Percentiles rank a stretch among this genome's conserved stretches.
Evolutionary conservation across 805 yeast species (phyloP).

Genomic region (Wickerhamomyces sydowiorum): DNA sequence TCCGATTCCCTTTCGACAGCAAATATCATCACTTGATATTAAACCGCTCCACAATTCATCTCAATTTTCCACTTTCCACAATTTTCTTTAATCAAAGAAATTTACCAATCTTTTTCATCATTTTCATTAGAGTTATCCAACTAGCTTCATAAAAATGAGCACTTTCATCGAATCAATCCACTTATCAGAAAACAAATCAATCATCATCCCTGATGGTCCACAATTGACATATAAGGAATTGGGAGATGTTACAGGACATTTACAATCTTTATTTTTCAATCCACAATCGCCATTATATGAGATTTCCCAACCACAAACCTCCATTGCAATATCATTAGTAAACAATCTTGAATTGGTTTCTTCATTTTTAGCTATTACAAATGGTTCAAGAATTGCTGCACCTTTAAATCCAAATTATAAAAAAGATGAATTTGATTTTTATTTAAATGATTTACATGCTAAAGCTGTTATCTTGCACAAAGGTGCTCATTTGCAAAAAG

Average conservation of each 20-base stretch:
- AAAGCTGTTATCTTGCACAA: constrained; percentile 52
- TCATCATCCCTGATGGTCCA: constrained; percentile 43
- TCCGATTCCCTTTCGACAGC: too few relatives aligned
- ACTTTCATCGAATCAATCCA: constrained; percentile 33
- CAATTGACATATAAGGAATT: constrained; percentile 39
- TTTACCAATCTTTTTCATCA: not conserved
- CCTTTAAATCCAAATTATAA: constrained; percentile 64
- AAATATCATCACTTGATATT: too few relatives aligned
- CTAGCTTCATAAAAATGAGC: constrained; percentile 17
- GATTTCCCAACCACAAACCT: constrained; percentile 31
- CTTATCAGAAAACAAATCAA: constrained; percentile 34
- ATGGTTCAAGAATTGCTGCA: constrained; percentile 54
- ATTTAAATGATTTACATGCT: constrained; percentile 54
- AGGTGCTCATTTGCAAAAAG: constrained; percentile 34
- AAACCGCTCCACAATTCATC: too few relatives aligned
- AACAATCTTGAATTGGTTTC: constrained; percentile 55
- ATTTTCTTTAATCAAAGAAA: too few relatives aligned
- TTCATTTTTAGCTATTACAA: constrained; percentile 51
- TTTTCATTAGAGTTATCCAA: not conserved
- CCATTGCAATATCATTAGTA: constrained; percentile 55
- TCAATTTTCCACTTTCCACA: too few relatives aligned
- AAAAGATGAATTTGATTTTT: constrained; percentile 57
- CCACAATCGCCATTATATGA: constrained; percentile 35
- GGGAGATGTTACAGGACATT: constrained; percentile 37
- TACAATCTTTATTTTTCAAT: constrained; percentile 41